Evolutionary conservation across 306 rosid genomes (phyloP).

Genomic region (Vicia villosa): DNA sequence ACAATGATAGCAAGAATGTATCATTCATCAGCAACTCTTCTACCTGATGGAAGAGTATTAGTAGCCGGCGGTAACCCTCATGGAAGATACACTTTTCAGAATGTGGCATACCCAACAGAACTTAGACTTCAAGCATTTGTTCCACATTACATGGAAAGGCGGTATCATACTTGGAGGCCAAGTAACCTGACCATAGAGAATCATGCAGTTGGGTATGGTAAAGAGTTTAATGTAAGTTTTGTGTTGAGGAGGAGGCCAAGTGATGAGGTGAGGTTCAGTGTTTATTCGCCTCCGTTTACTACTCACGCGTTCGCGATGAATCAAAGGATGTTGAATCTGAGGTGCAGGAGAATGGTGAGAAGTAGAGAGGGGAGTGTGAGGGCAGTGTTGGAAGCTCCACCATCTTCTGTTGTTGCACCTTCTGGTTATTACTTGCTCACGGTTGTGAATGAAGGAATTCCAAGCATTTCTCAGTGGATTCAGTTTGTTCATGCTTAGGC

Average conservation of each 20-base stretch:
- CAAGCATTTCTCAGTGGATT: conserved; percentile 71
- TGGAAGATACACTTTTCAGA: conserved; percentile 45
- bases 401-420: conserved; percentile 65
- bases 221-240: conserved; percentile 57
- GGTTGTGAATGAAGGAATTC: conserved; percentile 65
- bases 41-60: conserved; percentile 77
- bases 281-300: conserved; percentile 72
- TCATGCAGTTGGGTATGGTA: conserved; percentile 48
- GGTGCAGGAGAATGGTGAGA: conserved; percentile 41
- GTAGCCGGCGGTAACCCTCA: conserved; percentile 76
- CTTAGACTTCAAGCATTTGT: conserved; percentile 76
- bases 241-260: conserved; percentile 35
- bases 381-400: conserved; percentile 68
- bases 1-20: conserved; percentile 75
- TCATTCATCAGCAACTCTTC: conserved; percentile 74
- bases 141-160: conserved; percentile 57
- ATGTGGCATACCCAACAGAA: conserved; percentile 72
- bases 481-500: conserved; percentile 42
- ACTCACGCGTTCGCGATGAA: conserved; percentile 78
- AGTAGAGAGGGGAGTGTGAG: conserved; percentile 37
- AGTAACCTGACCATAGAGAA: conserved; percentile 48
- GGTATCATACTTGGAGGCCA: conserved; percentile 54
- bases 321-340: conserved; percentile 72
- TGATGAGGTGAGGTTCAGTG: conserved; percentile 45
- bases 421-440: conserved; percentile 72